phyloP scores from a whole-genome alignment of 352 stramenopile species.

The Blastocystis sp. region DNA sequence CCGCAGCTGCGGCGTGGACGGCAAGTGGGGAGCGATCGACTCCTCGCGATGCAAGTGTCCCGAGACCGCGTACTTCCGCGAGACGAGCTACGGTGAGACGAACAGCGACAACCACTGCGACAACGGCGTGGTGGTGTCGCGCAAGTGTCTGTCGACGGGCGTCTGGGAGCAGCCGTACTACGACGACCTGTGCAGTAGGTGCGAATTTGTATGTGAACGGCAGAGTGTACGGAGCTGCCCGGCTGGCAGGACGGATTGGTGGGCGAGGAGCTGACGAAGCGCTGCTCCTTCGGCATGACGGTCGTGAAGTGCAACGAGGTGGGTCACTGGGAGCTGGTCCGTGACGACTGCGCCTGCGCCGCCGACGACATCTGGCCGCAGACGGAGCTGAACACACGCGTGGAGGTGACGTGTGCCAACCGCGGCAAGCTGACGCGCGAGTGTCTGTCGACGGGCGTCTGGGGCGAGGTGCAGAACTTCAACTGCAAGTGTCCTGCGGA shows the following conservation, averaged over 20 bases:
- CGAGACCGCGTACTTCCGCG: background rate
- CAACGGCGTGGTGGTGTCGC: conserved; percentile 1
- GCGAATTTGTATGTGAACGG: background rate
- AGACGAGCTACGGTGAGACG: background rate
- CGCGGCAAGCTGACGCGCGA: background rate
- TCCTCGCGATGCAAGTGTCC: conserved; percentile 6
- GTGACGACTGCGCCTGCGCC: conserved; percentile 6
- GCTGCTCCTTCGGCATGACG: background rate
- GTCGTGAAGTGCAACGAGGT: conserved; percentile 1
- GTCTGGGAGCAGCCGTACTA: background rate
- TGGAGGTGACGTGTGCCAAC: background rate
- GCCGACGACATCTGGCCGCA: conserved; percentile 25
- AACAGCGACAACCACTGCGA: conserved; percentile 32
- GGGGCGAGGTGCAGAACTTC: conserved; percentile 39
- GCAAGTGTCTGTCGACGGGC: background rate
- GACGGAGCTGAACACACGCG: background rate
- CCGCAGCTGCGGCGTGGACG: background rate
- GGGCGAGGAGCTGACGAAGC: background rate
- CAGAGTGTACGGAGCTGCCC: background rate
- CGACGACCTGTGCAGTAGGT: background rate
- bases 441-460: background rate
- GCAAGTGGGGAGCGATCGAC: background rate
- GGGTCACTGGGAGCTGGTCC: conserved; percentile 12
- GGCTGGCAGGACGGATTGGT: conserved; percentile 28
- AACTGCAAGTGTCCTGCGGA: conserved; percentile 16